Evolutionary conservation across 1,284 basidiomycete species (phyloP).

Genomic region (Apiotrichum porosum): DNA sequence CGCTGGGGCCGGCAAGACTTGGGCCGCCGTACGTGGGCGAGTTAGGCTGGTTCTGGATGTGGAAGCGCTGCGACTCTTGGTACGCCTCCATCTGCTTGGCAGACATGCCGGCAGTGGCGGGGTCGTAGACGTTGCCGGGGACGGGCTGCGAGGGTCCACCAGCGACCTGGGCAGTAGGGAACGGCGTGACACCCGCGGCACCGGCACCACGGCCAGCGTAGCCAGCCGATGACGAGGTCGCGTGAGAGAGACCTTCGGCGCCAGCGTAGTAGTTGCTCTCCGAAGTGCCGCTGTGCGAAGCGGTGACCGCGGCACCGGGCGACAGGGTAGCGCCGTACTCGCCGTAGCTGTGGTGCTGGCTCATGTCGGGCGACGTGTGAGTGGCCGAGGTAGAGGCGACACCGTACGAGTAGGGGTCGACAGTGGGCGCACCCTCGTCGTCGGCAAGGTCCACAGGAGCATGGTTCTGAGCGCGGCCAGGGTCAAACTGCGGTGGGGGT

Average conservation of each 20-base stretch:
- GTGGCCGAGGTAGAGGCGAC: conserved; percentile 29
- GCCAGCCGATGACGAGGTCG: conserved; percentile 39
- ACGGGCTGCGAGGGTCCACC: conserved; percentile 1
- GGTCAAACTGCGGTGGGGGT: conserved; percentile 38
- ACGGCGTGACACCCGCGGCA: conserved; percentile 6
- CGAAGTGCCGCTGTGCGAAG: conserved; percentile 13
- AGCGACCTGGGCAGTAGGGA: conserved; percentile 7
- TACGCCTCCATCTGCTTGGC: conserved; percentile 43
- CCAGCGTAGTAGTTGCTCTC: conserved; percentile 1
- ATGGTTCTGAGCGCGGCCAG: conserved; percentile 33
- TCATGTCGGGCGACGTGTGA: conserved; percentile 45
- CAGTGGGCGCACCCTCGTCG: conserved; percentile 26
- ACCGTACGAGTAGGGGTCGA: conserved; percentile 44
- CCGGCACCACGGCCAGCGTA: conserved; percentile 39
- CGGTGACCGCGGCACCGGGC: not conserved
- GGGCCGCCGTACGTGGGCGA: not conserved
- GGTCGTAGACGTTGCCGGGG: conserved; percentile 1
- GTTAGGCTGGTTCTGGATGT: conserved; percentile 27
- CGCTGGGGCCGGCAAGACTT: conserved; percentile 9
- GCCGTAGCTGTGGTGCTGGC: conserved; percentile 21
- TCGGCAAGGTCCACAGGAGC: conserved; percentile 43
- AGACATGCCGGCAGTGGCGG: conserved; percentile 21
- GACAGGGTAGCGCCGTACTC: not conserved
- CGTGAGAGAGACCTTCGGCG: conserved; percentile 23
- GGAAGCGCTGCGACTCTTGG: conserved; percentile 34